These are phyloP conservation scores for Suhomyces sp. DNA, from an alignment of 805 yeast genomes.

Conservation along the genomic window DNA sequence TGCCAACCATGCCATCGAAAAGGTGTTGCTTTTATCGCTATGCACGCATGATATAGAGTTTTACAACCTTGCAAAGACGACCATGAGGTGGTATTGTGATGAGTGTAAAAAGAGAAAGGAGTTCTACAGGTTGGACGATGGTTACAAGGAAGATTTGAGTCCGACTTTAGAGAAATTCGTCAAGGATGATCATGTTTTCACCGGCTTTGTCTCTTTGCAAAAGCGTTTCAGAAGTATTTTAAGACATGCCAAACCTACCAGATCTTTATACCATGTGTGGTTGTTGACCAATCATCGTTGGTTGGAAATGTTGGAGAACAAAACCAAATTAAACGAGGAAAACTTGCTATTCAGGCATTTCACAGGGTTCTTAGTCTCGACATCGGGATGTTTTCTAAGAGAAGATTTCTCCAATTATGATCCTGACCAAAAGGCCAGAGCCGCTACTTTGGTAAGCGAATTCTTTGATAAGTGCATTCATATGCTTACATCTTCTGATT, in stretches of 20 bases:
- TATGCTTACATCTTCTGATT: conserved; percentile 47
- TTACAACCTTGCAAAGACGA: conserved; percentile 36
- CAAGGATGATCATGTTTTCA: conserved; percentile 54
- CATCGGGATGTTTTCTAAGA: conserved; percentile 59
- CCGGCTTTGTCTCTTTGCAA: conserved; percentile 73
- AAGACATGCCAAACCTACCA: conserved; percentile 35
- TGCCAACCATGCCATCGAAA: conserved; percentile 32
- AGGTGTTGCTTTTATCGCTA: conserved; percentile 34
- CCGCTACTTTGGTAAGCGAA: conserved; percentile 38
- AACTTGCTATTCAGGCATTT: conserved; percentile 57
- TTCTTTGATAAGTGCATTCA: conserved; percentile 52
- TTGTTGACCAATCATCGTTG: conserved; percentile 50
- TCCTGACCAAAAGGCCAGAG: conserved; percentile 23
- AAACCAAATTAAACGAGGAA: conserved; percentile 31
- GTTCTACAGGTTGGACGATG: background rate
- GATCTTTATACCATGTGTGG: conserved; percentile 41
- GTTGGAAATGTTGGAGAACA: conserved; percentile 31
- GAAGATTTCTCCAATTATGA: conserved; percentile 24
- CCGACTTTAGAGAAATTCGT: conserved; percentile 36
- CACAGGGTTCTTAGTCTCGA: conserved; percentile 70
- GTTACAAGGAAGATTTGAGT: conserved; percentile 17
- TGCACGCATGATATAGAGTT: conserved; percentile 46
- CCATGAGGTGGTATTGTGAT: conserved; percentile 25
- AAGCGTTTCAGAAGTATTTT: conserved; percentile 51
- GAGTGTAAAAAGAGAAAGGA: conserved; percentile 2